Evolutionary conservation across 495 filamentous ascomycete genomes (phyloP).

Genomic region (Penicillium salamii): DNA sequence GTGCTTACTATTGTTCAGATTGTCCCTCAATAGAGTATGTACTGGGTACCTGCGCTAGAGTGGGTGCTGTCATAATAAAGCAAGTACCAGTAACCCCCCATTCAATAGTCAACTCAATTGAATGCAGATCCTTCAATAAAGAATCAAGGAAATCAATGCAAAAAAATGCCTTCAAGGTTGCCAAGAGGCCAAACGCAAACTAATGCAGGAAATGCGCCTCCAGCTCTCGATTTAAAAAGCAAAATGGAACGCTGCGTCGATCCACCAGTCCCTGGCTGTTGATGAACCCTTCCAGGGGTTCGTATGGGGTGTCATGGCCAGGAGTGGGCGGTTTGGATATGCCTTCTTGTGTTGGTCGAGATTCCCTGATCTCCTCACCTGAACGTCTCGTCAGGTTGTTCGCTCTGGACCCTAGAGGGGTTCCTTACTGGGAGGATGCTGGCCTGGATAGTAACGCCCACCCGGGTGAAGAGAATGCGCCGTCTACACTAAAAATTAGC

Average conservation of each 20-base stretch:
- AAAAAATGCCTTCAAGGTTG: too few species aligned
- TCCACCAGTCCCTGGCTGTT: slow-evolving; percentile 21
- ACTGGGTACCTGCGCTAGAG: not conserved
- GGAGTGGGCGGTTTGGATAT: slow-evolving; percentile 12
- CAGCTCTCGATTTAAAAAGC: slow-evolving; percentile 9
- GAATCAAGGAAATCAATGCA: too few species aligned
- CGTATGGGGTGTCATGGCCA: slow-evolving; percentile 17
- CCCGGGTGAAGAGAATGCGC: slow-evolving; percentile 52
- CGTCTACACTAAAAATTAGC: slow-evolving; percentile 39
- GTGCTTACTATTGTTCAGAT: slow-evolving; percentile 9
- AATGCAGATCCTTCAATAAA: not conserved
- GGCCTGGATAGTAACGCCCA: slow-evolving; percentile 45
- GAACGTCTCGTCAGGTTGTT: slow-evolving; percentile 15
- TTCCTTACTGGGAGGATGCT: slow-evolving; percentile 22
- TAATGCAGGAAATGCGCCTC: slow-evolving; percentile 9
- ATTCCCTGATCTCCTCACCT: slow-evolving; percentile 5
- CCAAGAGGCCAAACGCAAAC: too few species aligned
- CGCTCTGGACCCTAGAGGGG: slow-evolving; percentile 6
- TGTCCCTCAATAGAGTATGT: slow-evolving; percentile 7
- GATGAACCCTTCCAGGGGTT: slow-evolving; percentile 22
- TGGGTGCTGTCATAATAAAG: not conserved
- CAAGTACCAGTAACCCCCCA: not conserved
- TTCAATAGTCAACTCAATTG: not conserved
- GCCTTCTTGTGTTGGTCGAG: slow-evolving; percentile 12
- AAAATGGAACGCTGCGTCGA: slow-evolving; percentile 8